A percentile compares a stretch with the other conserved stretches of the same genome.
Conservation (phyloP, 1,284 basidiomycete genomes). For the Cutaneotrichosporon sp. region DNA sequence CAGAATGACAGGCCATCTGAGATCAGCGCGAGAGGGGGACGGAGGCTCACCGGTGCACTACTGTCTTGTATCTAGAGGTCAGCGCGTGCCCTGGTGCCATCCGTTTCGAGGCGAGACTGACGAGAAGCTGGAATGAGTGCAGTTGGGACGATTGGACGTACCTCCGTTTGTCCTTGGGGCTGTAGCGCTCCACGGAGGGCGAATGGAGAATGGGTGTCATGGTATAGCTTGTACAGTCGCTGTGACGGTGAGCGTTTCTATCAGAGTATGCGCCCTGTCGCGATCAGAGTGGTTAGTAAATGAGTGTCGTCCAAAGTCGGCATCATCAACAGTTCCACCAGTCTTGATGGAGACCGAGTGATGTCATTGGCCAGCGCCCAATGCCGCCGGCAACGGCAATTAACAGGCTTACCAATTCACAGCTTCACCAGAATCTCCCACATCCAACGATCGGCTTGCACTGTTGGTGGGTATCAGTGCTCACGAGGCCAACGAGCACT, state of each 20-base stretch:
- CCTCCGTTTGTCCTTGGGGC: conserved; percentile 51
- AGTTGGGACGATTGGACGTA: conserved; percentile 12
- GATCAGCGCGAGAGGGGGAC: conserved; percentile 41
- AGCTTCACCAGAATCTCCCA: too few species aligned
- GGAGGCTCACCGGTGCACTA: conserved; percentile 25
- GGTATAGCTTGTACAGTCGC: neutral
- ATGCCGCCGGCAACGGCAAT: conserved; percentile 2
- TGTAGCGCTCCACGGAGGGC: conserved; percentile 41
- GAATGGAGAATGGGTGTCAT: conserved; percentile 27
- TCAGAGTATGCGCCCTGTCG: neutral
- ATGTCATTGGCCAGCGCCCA: neutral
- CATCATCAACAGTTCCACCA: neutral
- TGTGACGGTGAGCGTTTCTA: neutral
- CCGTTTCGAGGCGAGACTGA: conserved; percentile 23
- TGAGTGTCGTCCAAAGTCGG: neutral
- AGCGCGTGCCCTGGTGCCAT: conserved; percentile 4
- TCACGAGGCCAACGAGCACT: too few species aligned
- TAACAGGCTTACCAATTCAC: neutral
- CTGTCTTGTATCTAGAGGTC: conserved; percentile 43
- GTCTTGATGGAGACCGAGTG: neutral
- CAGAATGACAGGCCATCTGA: conserved; percentile 81
- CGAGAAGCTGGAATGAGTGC: conserved; percentile 40
- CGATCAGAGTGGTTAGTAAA: neutral
- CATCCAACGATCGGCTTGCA: too few species aligned
- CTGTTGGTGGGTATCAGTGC: too few species aligned